These are phyloP conservation scores for Hyaloperonospora brassicae DNA, from an alignment of 352 stramenopile species.

Conservation along the genomic window DNA sequence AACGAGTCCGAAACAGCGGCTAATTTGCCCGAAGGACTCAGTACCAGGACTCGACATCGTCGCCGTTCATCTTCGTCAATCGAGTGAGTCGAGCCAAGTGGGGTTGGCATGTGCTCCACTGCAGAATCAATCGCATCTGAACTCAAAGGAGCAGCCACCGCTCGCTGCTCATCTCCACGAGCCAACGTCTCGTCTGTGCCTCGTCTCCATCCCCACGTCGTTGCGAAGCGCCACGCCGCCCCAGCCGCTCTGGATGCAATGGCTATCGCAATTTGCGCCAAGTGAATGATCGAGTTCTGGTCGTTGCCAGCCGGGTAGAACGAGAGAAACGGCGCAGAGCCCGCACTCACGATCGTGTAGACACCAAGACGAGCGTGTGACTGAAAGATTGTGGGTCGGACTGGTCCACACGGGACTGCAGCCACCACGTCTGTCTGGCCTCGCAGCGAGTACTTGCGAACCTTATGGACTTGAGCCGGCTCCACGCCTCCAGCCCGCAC, in stretches of 20 bases:
- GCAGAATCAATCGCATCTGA: slow-evolving; percentile 37
- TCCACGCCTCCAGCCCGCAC: slow-evolving; percentile 50
- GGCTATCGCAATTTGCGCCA: slow-evolving; percentile 76
- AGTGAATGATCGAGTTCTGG: slow-evolving; percentile 81
- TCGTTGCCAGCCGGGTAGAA: slow-evolving; percentile 83
- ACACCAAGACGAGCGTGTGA: slow-evolving; percentile 65
- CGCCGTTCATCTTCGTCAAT: slow-evolving; percentile 58
- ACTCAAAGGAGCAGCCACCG: slow-evolving; percentile 23
- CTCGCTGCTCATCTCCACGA: slow-evolving; percentile 7
- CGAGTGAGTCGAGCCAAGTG: slow-evolving; percentile 38
- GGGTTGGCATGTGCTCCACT: slow-evolving; percentile 64
- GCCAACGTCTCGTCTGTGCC: slow-evolving; percentile 3
- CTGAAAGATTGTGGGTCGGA: slow-evolving; percentile 74
- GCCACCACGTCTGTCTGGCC: slow-evolving; percentile 59
- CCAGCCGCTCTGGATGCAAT: slow-evolving; percentile 69
- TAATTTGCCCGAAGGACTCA: slow-evolving; percentile 62
- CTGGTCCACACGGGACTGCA: slow-evolving; percentile 51
- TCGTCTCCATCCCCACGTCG: slow-evolving; percentile 64
- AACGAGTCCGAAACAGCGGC: slow-evolving; percentile 69
- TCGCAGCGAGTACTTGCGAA: slow-evolving; percentile 72
- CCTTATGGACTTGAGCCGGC: slow-evolving; percentile 62
- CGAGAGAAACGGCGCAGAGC: slow-evolving; percentile 55
- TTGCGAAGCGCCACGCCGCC: slow-evolving; percentile 77
- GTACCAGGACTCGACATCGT: slow-evolving; percentile 47
- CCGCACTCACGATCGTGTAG: slow-evolving; percentile 64